These are phyloP conservation scores for Eleusine indica DNA, from an alignment of 176 grass and related monocot species.

Conservation along the genomic window DNA sequence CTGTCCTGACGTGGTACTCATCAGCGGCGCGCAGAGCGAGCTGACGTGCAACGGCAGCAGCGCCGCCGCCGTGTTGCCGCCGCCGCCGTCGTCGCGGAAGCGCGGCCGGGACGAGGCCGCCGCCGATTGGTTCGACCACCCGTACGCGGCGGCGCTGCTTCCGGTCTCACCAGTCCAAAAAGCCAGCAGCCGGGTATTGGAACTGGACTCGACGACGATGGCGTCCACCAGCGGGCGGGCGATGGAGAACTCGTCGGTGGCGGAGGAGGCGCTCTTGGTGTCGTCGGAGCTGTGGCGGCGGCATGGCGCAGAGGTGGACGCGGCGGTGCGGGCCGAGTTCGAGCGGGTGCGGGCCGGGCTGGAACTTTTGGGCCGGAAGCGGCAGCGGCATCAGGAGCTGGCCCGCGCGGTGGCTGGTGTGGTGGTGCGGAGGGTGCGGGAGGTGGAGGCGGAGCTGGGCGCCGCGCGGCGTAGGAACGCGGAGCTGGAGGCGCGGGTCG, in stretches of 20 bases:
- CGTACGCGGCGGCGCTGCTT: conserved; percentile 13
- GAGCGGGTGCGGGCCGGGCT: conserved; percentile 42
- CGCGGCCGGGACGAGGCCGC: conserved; percentile 20
- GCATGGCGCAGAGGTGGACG: conserved; percentile 47
- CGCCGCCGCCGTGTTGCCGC: background rate
- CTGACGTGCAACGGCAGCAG: conserved; percentile 52
- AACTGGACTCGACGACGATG: too few species aligned
- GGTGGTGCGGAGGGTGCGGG: conserved; percentile 9
- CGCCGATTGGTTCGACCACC: background rate
- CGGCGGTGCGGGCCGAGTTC: conserved; percentile 42
- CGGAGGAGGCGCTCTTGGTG: too few species aligned
- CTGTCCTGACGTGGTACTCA: background rate
- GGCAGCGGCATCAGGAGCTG: conserved; percentile 44
- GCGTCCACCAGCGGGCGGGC: conserved; percentile 55
- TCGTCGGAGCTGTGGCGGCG: conserved; percentile 37
- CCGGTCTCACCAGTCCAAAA: conserved; percentile 1
- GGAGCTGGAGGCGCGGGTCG: conserved; percentile 54
- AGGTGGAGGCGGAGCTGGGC: conserved; percentile 47
- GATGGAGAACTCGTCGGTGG: too few species aligned
- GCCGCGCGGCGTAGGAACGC: conserved; percentile 23
- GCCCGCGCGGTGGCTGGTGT: background rate
- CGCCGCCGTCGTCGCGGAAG: conserved; percentile 30
- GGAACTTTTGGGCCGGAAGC: conserved; percentile 30
- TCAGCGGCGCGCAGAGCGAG: conserved; percentile 51
- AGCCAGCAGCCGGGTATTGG: too few species aligned